These are phyloP conservation scores for Zymoseptoria passerinii DNA, from an alignment of 2,329 filamentous ascomycete genomes.

Conservation along the genomic window DNA sequence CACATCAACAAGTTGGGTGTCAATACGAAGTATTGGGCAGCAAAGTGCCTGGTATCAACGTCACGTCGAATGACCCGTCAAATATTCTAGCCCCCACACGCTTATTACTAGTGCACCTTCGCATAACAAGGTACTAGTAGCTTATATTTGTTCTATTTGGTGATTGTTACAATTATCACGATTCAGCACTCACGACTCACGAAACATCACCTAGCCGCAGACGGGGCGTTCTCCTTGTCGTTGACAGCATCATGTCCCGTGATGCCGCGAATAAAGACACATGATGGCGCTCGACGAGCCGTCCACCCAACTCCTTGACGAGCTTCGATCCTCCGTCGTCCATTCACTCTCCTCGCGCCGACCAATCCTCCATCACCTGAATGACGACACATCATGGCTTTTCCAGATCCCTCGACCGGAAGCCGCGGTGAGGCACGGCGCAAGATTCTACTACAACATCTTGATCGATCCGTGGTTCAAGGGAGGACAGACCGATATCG, in stretches of 20 bases:
- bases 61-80: no score
- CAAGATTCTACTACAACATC: slow-evolving; percentile 52
- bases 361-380: slow-evolving; percentile 55
- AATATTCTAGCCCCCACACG: no score
- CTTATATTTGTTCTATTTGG: no score
- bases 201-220: not conserved
- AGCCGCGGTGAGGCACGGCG: slow-evolving; percentile 34
- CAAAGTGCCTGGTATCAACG: no score
- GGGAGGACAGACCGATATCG: slow-evolving; percentile 55
- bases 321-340: slow-evolving; percentile 35
- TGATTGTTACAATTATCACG: no score
- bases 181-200: no score
- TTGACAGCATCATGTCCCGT: not conserved
- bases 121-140: no score
- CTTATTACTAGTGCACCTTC: no score
- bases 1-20: no score
- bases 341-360: slow-evolving; percentile 36
- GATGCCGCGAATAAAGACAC: not conserved
- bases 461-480: slow-evolving; percentile 59
- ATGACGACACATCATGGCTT: slow-evolving; percentile 60
- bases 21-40: no score
- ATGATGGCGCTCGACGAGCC: slow-evolving; percentile 22
- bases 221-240: not conserved
- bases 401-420: slow-evolving; percentile 53
- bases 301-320: slow-evolving; percentile 35